Evolutionary conservation across 2,329 filamentous ascomycete genomes (phyloP).

Genomic region (Paramyrothecium sp.): DNA sequence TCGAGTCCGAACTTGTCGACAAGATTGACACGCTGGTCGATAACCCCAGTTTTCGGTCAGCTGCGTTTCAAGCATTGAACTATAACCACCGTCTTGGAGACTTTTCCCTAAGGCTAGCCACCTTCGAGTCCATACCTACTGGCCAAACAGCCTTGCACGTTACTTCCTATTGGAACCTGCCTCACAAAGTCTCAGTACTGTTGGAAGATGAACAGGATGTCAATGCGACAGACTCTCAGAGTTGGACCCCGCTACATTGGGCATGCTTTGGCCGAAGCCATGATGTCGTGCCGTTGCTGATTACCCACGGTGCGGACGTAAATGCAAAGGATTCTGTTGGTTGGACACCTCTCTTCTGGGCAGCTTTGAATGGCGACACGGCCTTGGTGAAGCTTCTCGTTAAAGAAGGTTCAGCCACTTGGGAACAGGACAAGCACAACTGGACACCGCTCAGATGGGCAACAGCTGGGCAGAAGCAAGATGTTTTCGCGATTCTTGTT

Average conservation of each 20-base stretch:
- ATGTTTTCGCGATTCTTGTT: background rate
- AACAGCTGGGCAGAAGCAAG: background rate
- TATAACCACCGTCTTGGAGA: background rate
- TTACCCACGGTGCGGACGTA: background rate
- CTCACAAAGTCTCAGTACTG: background rate
- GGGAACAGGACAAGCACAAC: background rate
- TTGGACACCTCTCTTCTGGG: background rate
- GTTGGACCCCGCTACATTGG: background rate
- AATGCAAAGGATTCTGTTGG: background rate
- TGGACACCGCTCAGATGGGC: background rate
- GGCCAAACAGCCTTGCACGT: background rate
- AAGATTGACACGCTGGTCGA: background rate
- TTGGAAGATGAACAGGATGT: background rate
- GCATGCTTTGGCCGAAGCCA: background rate
- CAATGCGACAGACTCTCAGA: background rate
- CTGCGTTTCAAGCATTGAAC: background rate
- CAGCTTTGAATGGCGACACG: background rate
- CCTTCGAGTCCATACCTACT: background rate
- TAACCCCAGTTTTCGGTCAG: background rate
- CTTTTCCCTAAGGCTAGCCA: background rate
- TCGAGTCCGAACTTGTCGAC: background rate
- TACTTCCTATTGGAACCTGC: background rate
- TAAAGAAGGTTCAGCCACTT: background rate
- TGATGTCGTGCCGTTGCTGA: background rate
- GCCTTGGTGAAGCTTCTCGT: background rate